Evolutionary conservation across 805 yeast species (phyloP).

Genomic region (Metschnikowia sp.): DNA sequence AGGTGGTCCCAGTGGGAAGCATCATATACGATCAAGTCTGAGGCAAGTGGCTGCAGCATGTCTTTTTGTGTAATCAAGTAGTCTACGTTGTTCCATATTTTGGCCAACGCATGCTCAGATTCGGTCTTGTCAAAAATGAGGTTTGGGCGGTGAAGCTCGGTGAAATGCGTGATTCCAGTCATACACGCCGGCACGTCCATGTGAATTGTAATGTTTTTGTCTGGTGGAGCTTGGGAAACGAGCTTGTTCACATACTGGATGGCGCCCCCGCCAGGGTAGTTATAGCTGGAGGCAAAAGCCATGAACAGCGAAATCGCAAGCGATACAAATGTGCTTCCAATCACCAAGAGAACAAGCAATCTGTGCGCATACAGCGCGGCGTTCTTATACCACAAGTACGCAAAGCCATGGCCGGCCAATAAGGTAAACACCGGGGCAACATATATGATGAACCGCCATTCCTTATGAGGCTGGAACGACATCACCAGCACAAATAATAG

Average conservation of each 20-base stretch:
- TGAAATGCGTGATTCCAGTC: conserved; percentile 82
- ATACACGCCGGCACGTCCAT: conserved; percentile 78
- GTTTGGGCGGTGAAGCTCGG: conserved; percentile 45
- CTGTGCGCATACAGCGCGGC: conserved; percentile 22
- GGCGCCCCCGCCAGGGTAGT: conserved; percentile 91
- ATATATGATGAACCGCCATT: conserved; percentile 87
- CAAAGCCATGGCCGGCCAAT: conserved; percentile 61
- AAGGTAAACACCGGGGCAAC: conserved; percentile 65
- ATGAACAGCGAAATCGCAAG: conserved; percentile 45
- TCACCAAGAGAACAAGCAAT: conserved; percentile 23
- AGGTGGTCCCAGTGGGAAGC: conserved; percentile 19
- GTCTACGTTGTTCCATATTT: conserved; percentile 29
- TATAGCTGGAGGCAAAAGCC: conserved; percentile 62
- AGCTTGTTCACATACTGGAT: conserved; percentile 49
- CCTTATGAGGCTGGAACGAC: conserved; percentile 88
- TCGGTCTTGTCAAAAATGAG: conserved; percentile 78
- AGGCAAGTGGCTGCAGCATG: conserved; percentile 8
- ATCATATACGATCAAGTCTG: conserved; percentile 11
- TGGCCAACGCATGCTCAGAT: conserved; percentile 30
- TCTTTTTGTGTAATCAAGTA: conserved; percentile 28
- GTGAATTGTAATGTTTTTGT: conserved; percentile 49
- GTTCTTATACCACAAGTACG: conserved; percentile 23
- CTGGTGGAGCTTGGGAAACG: conserved; percentile 21
- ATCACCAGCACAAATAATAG: conserved; percentile 55
- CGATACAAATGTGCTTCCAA: conserved; percentile 22